Conservation (phyloP, 2,329 filamentous ascomycete genomes). For the Colletotrichum kahawae region DNA sequence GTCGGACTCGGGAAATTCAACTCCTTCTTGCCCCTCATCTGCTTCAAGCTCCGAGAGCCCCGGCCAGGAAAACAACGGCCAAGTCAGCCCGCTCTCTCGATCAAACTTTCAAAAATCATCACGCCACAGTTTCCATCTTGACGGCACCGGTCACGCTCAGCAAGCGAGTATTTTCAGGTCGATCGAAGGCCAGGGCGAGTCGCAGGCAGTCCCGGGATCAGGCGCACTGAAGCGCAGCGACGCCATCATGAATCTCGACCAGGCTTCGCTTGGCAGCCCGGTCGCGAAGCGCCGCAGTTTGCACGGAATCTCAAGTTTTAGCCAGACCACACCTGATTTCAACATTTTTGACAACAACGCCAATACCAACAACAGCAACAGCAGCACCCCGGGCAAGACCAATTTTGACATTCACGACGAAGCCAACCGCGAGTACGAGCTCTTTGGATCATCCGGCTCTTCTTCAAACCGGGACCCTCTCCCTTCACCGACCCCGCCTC, state of each 20-base stretch:
- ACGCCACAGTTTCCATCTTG: slow-evolving; percentile 62
- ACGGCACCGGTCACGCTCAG: slow-evolving; percentile 59
- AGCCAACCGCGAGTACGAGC: slow-evolving; percentile 56
- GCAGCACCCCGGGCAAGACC: slow-evolving; percentile 39
- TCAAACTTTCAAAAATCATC: slow-evolving; percentile 52
- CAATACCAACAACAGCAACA: slow-evolving; percentile 44
- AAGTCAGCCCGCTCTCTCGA: slow-evolving; percentile 45
- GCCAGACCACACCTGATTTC: slow-evolving; percentile 60
- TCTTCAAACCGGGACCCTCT: slow-evolving; percentile 42
- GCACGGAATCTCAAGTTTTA: slow-evolving; percentile 72
- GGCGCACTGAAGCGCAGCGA: slow-evolving; percentile 94
- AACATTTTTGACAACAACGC: slow-evolving; percentile 75
- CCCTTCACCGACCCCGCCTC: slow-evolving; percentile 51
- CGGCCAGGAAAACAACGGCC: slow-evolving; percentile 52
- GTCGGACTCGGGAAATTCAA: slow-evolving; percentile 62
- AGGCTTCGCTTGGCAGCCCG: slow-evolving; percentile 78
- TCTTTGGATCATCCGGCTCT: slow-evolving; percentile 41
- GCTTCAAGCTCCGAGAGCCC: slow-evolving; percentile 45
- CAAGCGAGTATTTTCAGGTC: slow-evolving; percentile 52
- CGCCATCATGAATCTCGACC: slow-evolving; percentile 86
- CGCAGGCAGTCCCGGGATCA: slow-evolving; percentile 45
- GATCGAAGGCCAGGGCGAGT: slow-evolving; percentile 57
- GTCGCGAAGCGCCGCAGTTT: slow-evolving; percentile 90
- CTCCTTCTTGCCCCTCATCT: slow-evolving; percentile 64
- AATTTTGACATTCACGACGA: slow-evolving; percentile 52